phyloP scores from a whole-genome alignment of 1,139 yeast species.

The Candida sp. region DNA sequence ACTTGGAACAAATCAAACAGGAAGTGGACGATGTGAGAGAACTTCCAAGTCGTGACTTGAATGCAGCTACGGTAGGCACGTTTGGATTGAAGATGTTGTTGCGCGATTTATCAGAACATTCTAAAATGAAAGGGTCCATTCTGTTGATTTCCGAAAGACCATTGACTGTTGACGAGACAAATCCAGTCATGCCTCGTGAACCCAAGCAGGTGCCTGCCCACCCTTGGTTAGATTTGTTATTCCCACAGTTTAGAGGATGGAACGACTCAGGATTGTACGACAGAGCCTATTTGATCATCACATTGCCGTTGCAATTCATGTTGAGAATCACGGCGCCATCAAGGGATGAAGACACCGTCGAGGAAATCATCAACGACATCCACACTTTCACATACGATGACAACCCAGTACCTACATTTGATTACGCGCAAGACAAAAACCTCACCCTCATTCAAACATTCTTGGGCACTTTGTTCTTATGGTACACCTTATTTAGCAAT shows the following conservation, averaged over 20 bases:
- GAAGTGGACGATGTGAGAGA: constrained; percentile 21
- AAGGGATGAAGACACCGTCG: constrained; percentile 21
- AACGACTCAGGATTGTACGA: constrained; percentile 8
- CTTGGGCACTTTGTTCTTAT: constrained; percentile 21
- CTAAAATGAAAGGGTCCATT: constrained; percentile 17
- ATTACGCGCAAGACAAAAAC: constrained; percentile 14
- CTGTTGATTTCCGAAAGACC: constrained; percentile 18
- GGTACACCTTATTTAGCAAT: constrained; percentile 8
- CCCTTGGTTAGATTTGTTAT: constrained; percentile 23
- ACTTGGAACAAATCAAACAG: constrained; percentile 24
- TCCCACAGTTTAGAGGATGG: constrained; percentile 17
- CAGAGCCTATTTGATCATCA: constrained; percentile 28
- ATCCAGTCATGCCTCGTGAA: not conserved
- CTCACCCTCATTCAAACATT: constrained; percentile 24
- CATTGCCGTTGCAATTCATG: constrained; percentile 47
- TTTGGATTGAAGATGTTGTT: constrained; percentile 40
- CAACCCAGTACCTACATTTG: constrained; percentile 12
- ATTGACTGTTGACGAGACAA: constrained; percentile 16
- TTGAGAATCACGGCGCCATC: constrained; percentile 57
- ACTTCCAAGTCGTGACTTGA: constrained; percentile 13
- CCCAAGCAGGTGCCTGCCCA: not conserved
- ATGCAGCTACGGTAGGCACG: constrained; percentile 24
- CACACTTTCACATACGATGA: constrained; percentile 1
- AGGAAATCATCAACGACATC: constrained; percentile 5
- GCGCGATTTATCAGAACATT: constrained; percentile 35